Percentiles rank a stretch among this genome's conserved stretches.
Conservation (phyloP, 495 filamentous ascomycete genomes). For the Niebla homalea region DNA sequence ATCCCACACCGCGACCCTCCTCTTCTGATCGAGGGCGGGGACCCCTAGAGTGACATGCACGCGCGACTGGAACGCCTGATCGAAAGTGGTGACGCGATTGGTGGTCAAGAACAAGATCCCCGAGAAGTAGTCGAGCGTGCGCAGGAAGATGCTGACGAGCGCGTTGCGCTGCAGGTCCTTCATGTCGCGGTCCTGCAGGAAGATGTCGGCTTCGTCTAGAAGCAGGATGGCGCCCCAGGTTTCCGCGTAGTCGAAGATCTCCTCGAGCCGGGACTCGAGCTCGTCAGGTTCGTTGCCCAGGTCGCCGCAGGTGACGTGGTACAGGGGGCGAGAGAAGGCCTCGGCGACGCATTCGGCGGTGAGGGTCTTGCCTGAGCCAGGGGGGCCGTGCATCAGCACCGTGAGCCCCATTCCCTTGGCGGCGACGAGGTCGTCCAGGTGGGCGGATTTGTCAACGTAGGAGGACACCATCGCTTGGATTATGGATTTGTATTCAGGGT, state of each 20-base stretch:
- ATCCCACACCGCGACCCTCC: conserved; percentile 6
- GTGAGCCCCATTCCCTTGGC: conserved; percentile 14
- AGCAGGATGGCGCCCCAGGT: conserved; percentile 28
- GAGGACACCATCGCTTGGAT: conserved; percentile 29
- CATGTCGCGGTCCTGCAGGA: conserved; percentile 27
- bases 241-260: conserved; percentile 15
- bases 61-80: conserved; percentile 38
- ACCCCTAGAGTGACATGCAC: conserved; percentile 29
- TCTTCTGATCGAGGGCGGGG: conserved; percentile 10
- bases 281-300: conserved; percentile 5
- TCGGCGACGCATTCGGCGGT: conserved; percentile 18
- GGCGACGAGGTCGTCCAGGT: conserved; percentile 9
- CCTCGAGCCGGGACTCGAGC: conserved; percentile 12
- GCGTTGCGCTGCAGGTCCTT: conserved; percentile 28
- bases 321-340: conserved; percentile 13
- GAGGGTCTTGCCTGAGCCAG: conserved; percentile 18
- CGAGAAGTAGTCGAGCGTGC: conserved; percentile 41
- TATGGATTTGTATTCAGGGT: conserved; percentile 36
- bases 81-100: conserved; percentile 34
- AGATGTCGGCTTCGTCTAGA: conserved; percentile 36
- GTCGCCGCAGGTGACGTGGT: conserved; percentile 16
- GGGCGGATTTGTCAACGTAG: conserved; percentile 10
- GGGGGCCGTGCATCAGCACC: conserved; percentile 14
- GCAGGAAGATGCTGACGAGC: conserved; percentile 38
- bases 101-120: conserved; percentile 48